Evolutionary conservation across 2,329 filamentous ascomycete genomes (phyloP).

Genomic region (Pyricularia pennisetigena): DNA sequence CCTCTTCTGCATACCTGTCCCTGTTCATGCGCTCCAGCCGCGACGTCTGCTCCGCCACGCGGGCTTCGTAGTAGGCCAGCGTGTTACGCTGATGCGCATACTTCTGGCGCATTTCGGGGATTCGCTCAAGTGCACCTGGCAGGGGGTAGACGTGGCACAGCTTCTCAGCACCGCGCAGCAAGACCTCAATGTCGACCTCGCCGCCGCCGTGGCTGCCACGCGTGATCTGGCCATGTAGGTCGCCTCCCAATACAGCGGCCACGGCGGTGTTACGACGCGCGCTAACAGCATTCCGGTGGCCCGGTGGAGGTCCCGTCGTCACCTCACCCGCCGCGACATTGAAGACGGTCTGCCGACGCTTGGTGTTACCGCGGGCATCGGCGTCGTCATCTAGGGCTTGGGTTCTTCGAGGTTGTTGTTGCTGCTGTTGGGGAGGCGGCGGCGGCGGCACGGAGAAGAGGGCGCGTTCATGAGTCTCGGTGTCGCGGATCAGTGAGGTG

Average conservation of each 20-base stretch:
- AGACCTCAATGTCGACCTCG: constrained; percentile 76
- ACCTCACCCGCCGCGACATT: constrained; percentile 55
- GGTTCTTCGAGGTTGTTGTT: constrained; percentile 23
- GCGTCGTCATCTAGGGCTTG: constrained; percentile 26
- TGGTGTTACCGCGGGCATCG: constrained; percentile 36
- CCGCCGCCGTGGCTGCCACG: constrained; percentile 43
- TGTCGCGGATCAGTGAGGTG: constrained; percentile 88
- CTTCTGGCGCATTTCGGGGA: constrained; percentile 60
- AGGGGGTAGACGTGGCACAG: constrained; percentile 81
- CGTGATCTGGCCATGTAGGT: constrained; percentile 74
- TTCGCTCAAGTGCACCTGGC: constrained; percentile 67
- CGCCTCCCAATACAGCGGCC: constrained; percentile 76
- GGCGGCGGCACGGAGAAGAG: constrained; percentile 85
- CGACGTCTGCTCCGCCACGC: constrained; percentile 66
- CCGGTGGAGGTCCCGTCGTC: constrained; percentile 41
- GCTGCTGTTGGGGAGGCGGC: constrained; percentile 28
- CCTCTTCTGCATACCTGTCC: constrained; percentile 44
- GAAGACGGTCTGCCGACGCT: constrained; percentile 54
- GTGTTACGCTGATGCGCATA: constrained; percentile 64
- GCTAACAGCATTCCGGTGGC: constrained; percentile 28
- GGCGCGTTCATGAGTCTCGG: constrained; percentile 86
- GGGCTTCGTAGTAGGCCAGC: constrained; percentile 68
- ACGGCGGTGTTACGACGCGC: constrained; percentile 73
- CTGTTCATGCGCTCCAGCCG: constrained; percentile 66
- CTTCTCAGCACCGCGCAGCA: constrained; percentile 82